phyloP scores from a whole-genome alignment of 2,329 filamentous ascomycete genomes.

The Diaporthe sp. region DNA sequence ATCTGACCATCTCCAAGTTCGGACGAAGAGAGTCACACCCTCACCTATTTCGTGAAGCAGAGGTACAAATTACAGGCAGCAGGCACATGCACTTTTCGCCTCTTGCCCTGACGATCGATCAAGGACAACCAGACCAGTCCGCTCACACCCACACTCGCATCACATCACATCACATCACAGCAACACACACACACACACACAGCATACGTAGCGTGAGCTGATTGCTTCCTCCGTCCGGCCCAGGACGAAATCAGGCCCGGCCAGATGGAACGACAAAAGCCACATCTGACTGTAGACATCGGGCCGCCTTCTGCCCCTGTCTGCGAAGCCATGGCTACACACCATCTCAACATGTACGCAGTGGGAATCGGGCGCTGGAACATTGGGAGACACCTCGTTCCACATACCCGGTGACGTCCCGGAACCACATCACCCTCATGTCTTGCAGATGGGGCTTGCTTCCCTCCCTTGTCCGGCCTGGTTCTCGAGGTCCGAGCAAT shows the following conservation, averaged over 20 bases:
- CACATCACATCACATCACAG: conserved; percentile 13
- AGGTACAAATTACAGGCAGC: not conserved
- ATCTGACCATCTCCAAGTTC: conserved; percentile 25
- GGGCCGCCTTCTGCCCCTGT: not conserved
- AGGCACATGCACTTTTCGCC: not conserved
- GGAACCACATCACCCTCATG: not conserved
- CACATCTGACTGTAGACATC: conserved; percentile 16
- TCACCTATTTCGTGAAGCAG: not conserved
- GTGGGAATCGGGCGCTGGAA: not conserved
- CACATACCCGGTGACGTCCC: not conserved
- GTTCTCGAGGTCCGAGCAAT: not conserved
- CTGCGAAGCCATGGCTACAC: not conserved
- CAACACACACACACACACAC: not conserved
- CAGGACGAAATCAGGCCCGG: not conserved
- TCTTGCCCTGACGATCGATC: conserved; percentile 17
- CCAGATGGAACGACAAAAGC: conserved; percentile 16
- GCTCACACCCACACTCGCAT: not conserved
- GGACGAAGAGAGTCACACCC: conserved; percentile 5
- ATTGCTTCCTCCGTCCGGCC: not conserved
- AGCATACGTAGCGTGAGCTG: conserved; percentile 6
- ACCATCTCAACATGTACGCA: not conserved
- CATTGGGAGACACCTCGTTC: not conserved
- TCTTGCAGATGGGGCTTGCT: not conserved
- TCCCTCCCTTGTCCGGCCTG: not conserved
- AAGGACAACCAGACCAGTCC: not conserved